Percentiles rank a stretch among this genome's conserved stretches.
phyloP scores from a whole-genome alignment of 2,329 filamentous ascomycete species.

The Hymenoscyphus scutula region DNA sequence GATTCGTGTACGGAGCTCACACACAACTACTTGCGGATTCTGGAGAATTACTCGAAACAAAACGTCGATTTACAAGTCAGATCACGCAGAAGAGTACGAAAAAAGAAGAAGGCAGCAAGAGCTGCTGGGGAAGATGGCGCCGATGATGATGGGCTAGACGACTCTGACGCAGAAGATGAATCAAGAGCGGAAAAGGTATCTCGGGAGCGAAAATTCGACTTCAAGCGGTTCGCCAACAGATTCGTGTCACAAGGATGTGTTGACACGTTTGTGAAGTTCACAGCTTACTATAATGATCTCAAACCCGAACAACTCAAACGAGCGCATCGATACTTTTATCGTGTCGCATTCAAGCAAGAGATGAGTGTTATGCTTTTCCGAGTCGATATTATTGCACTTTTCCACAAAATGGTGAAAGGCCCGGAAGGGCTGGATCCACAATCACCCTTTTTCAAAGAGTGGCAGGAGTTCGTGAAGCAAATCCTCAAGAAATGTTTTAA shows the following conservation, averaged over 20 bases:
- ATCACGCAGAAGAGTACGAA: constrained; percentile 69
- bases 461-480: constrained; percentile 85
- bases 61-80: constrained; percentile 92
- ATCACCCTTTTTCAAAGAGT: constrained; percentile 73
- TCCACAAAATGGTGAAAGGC: constrained; percentile 90
- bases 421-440: constrained; percentile 70
- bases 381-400: constrained; percentile 83
- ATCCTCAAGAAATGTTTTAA: constrained; percentile 78
- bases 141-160: constrained; percentile 54
- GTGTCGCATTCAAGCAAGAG: constrained; percentile 92
- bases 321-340: constrained; percentile 90
- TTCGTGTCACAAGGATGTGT: constrained; percentile 84
- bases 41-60: constrained; percentile 92
- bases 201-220: constrained; percentile 91
- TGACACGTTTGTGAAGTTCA: constrained; percentile 82
- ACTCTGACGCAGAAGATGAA: constrained; percentile 74
- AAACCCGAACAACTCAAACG: constrained; percentile 80
- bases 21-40: constrained; percentile 86
- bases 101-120: constrained; percentile 66
- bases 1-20: constrained; percentile 88
- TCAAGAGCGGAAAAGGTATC: constrained; percentile 66
- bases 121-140: constrained; percentile 42
- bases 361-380: constrained; percentile 85
- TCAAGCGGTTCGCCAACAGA: constrained; percentile 74
- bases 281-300: constrained; percentile 77